phyloP scores from a whole-genome alignment of 2,329 filamentous ascomycete species.

The Blastomyces emzantsi region DNA sequence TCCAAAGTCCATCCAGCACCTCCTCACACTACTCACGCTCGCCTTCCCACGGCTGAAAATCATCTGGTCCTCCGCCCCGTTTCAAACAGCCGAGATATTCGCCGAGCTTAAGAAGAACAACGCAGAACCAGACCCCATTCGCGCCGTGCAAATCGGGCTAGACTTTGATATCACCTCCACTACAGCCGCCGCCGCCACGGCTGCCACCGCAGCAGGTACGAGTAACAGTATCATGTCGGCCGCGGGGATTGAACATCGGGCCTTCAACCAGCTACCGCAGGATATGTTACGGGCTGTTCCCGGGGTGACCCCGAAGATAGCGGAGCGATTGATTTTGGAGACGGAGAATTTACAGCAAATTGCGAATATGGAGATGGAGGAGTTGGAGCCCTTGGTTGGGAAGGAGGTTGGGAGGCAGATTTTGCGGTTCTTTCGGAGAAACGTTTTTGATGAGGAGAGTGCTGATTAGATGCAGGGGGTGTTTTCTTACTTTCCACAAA shows the following conservation, averaged over 20 bases:
- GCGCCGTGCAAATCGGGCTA: constrained; percentile 74
- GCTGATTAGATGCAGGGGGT: neutral
- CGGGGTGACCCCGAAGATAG: constrained; percentile 70
- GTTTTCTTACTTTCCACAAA: constrained; percentile 32
- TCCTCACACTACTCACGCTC: constrained; percentile 83
- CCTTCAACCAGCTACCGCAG: constrained; percentile 75
- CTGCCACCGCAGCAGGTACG: constrained; percentile 18
- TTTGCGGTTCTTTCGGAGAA: constrained; percentile 66
- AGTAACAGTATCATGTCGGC: constrained; percentile 46
- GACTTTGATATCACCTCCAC: constrained; percentile 42
- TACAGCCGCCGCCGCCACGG: constrained; percentile 18
- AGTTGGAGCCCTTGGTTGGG: constrained; percentile 67
- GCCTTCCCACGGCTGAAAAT: constrained; percentile 84
- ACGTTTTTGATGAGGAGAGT: constrained; percentile 43
- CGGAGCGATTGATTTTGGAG: constrained; percentile 62
- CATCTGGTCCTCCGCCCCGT: constrained; percentile 88
- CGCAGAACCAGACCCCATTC: constrained; percentile 80
- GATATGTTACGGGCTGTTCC: constrained; percentile 84
- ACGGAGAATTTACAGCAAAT: constrained; percentile 71
- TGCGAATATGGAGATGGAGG: constrained; percentile 71
- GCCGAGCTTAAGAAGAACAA: constrained; percentile 84
- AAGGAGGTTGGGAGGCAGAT: constrained; percentile 68
- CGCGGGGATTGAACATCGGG: constrained; percentile 47
- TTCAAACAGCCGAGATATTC: constrained; percentile 96
- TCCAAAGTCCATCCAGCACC: constrained; percentile 74